phyloP scores from a whole-genome alignment of 306 rosid species.

The Cucumis sativus region DNA sequence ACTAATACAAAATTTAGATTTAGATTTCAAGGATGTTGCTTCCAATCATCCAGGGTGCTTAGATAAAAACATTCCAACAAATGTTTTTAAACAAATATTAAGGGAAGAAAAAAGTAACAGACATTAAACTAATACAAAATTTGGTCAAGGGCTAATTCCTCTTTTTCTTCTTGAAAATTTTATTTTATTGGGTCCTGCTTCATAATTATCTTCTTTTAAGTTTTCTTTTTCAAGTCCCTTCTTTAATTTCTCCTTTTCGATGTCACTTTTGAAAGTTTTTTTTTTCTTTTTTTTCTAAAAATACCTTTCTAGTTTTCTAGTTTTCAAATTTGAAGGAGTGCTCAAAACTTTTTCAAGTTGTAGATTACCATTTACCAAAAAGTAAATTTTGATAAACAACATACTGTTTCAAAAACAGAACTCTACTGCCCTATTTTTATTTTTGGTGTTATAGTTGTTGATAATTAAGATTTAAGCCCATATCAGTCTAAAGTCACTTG shows the following conservation, averaged over 20 bases:
- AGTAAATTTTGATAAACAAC: not conserved
- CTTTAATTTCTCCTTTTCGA: not conserved
- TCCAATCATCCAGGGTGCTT: no score
- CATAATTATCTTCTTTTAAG: not conserved
- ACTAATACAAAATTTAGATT: no score
- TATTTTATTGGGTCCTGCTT: not conserved
- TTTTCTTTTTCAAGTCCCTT: not conserved
- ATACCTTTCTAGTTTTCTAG: not conserved
- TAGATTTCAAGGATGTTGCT: no score
- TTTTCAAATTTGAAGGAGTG: not conserved
- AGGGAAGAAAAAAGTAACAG: not conserved
- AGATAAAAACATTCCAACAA: no score
- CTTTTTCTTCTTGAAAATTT: not conserved
- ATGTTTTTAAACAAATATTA: no score
- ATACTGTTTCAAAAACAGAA: not conserved
- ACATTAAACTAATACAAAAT: not conserved
- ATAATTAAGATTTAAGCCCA: no score
- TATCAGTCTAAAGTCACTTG: no score
- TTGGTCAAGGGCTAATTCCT: not conserved
- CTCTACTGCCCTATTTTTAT: no score
- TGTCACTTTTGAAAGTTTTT: not conserved
- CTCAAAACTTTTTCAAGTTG: not conserved
- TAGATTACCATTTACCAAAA: not conserved
- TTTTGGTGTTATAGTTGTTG: no score
- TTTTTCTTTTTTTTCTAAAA: not conserved